These are phyloP conservation scores for Kwoniella sp. DNA, from an alignment of 768 basidiomycete species.

Conservation along the genomic window DNA sequence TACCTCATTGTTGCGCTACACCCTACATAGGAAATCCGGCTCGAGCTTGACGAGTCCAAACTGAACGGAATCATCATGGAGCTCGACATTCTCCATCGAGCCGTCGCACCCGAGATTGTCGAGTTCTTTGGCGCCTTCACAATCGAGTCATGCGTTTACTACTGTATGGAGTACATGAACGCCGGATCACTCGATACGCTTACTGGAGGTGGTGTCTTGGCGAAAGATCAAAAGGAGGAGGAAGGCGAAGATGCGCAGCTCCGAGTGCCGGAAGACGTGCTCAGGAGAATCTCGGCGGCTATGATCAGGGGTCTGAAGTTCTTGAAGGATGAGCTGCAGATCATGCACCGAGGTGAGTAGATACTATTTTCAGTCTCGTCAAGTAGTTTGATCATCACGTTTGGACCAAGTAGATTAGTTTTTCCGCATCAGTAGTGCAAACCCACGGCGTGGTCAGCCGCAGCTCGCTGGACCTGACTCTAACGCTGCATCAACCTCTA, in stretches of 20 bases:
- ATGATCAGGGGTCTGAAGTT: constrained; percentile 92
- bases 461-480: too few species aligned
- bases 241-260: constrained; percentile 27
- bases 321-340: constrained; percentile 90
- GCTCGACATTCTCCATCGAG: constrained; percentile 94
- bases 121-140: constrained; percentile 99
- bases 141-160: constrained; percentile 99
- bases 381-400: too few species aligned
- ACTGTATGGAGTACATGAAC: constrained; percentile 99
- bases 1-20: neutral
- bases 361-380: too few species aligned
- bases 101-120: constrained; percentile 85
- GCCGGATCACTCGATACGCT: constrained; percentile 93
- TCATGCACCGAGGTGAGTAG: constrained; percentile 69
- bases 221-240: constrained; percentile 31
- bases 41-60: constrained; percentile 90
- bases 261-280: constrained; percentile 67
- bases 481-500: constrained; percentile 50
- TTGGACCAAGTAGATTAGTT: too few species aligned
- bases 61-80: constrained; percentile 98
- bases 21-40: constrained; percentile 84
- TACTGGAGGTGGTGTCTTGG: constrained; percentile 62
- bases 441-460: too few species aligned
- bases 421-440: too few species aligned
- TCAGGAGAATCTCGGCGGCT: constrained; percentile 75